Conservation (phyloP, 768 basidiomycete species). For the Neoboletus brunneissimus region DNA sequence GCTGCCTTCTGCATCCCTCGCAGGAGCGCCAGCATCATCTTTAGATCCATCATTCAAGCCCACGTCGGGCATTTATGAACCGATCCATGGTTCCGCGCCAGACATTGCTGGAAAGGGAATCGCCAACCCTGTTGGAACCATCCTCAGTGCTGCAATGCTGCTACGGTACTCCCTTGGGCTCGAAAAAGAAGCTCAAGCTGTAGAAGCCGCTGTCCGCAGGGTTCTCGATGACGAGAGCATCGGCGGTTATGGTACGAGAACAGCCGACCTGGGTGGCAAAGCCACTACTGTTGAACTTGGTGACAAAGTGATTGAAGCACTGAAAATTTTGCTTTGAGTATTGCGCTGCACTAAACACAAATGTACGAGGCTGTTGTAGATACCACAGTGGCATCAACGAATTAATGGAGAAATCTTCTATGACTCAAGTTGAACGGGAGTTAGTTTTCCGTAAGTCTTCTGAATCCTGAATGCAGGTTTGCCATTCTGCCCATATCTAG, state of each 20-base stretch:
- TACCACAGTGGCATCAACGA: neutral
- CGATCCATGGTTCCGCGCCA: conserved; percentile 93
- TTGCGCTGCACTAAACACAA: neutral
- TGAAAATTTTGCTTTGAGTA: conserved; percentile 55
- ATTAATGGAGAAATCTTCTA: neutral
- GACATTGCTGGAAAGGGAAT: conserved; percentile 94
- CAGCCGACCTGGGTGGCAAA: conserved; percentile 84
- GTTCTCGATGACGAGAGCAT: conserved; percentile 68
- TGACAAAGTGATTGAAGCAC: conserved; percentile 71
- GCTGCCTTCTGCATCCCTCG: conserved; percentile 93
- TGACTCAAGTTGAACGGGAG: neutral
- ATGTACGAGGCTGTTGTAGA: neutral
- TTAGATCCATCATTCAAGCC: conserved; percentile 62
- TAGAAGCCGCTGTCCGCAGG: conserved; percentile 89
- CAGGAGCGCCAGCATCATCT: conserved; percentile 72
- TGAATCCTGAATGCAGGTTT: neutral
- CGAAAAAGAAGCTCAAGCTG: conserved; percentile 76
- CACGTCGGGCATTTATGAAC: conserved; percentile 90
- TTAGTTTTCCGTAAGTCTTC: neutral
- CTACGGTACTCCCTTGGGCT: conserved; percentile 92
- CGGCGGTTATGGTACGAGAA: conserved; percentile 78
- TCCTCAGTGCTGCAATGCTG: conserved; percentile 91
- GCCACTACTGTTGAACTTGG: conserved; percentile 78
- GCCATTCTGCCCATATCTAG: neutral
- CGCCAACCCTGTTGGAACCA: conserved; percentile 93